These are phyloP conservation scores for Ganoderma resinaceum DNA, from an alignment of 1,284 basidiomycete genomes.

Conservation along the genomic window DNA sequence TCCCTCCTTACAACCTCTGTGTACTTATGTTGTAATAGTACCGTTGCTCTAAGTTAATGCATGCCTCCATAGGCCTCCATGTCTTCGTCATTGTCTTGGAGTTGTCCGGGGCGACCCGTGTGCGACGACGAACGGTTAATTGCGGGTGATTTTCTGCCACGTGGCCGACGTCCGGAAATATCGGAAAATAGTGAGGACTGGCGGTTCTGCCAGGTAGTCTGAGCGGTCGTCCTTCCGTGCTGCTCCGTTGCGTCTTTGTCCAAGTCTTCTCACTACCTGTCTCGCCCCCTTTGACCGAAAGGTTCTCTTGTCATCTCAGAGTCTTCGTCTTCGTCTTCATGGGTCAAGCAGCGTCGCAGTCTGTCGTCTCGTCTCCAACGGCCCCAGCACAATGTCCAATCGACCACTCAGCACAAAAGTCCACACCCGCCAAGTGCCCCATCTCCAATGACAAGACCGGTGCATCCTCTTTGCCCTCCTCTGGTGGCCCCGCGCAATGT, in stretches of 20 bases:
- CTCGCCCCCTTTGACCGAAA: conserved; percentile 6
- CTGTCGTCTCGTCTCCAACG: conserved; percentile 37
- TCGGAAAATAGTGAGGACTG: neutral
- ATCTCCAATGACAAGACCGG: conserved; percentile 46
- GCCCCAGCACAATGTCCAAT: conserved; percentile 46
- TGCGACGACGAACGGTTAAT: neutral
- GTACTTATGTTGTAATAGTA: conserved; percentile 27
- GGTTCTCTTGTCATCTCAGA: neutral
- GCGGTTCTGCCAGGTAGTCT: too few species aligned
- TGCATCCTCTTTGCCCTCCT: conserved; percentile 21
- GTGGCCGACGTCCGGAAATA: conserved; percentile 2
- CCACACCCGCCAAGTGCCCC: conserved; percentile 49
- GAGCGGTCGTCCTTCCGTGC: conserved; percentile 14
- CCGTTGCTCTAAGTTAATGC: conserved; percentile 18
- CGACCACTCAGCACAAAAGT: conserved; percentile 37
- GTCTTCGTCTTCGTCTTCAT: conserved; percentile 19
- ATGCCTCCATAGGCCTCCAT: neutral
- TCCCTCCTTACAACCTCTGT: conserved; percentile 15
- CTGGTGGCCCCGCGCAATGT: conserved; percentile 46
- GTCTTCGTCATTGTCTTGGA: neutral
- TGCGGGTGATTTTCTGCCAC: neutral
- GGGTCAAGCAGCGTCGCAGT: conserved; percentile 38
- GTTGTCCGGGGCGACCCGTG: neutral
- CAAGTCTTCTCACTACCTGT: conserved; percentile 8
- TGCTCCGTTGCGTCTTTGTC: conserved; percentile 21